Evolutionary conservation across 352 stramenopile genomes (phyloP).

Genomic region (Phytophthora hibernalis): DNA sequence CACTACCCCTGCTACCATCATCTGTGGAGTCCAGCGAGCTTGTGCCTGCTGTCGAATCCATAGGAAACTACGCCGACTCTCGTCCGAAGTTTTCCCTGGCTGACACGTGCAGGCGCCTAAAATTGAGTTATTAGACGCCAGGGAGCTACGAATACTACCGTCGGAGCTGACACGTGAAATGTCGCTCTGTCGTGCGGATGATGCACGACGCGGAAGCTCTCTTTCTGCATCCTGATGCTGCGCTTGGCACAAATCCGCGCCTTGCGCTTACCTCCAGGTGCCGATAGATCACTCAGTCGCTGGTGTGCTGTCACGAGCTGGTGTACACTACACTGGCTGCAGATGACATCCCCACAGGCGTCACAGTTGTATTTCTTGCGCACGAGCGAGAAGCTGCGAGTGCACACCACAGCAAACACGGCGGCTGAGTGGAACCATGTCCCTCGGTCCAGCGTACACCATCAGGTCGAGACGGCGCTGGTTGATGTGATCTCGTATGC

Average conservation of each 20-base stretch:
- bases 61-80: constrained; percentile 44
- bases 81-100: constrained; percentile 40
- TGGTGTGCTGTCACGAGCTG: constrained; percentile 72
- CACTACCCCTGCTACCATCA: constrained; percentile 38
- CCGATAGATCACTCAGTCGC: constrained; percentile 36
- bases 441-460: constrained; percentile 66
- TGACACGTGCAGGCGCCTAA: constrained; percentile 30
- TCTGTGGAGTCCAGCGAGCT: constrained; percentile 41
- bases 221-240: constrained; percentile 65
- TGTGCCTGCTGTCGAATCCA: constrained; percentile 38
- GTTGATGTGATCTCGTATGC: constrained; percentile 80
- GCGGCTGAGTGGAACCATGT: constrained; percentile 74
- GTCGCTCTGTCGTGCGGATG: constrained; percentile 44
- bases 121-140: constrained; percentile 40
- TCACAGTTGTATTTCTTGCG: constrained; percentile 89
- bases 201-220: constrained; percentile 58
- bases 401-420: constrained; percentile 82
- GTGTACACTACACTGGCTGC: constrained; percentile 79
- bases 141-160: constrained; percentile 35
- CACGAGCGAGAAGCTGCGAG: constrained; percentile 84
- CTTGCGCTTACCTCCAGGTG: constrained; percentile 72
- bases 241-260: constrained; percentile 81
- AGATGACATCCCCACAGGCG: constrained; percentile 84
- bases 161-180: constrained; percentile 40
- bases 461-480: constrained; percentile 77